phyloP scores from a whole-genome alignment of 2,329 filamentous ascomycete genomes.

The Aureobasidium sp. region DNA sequence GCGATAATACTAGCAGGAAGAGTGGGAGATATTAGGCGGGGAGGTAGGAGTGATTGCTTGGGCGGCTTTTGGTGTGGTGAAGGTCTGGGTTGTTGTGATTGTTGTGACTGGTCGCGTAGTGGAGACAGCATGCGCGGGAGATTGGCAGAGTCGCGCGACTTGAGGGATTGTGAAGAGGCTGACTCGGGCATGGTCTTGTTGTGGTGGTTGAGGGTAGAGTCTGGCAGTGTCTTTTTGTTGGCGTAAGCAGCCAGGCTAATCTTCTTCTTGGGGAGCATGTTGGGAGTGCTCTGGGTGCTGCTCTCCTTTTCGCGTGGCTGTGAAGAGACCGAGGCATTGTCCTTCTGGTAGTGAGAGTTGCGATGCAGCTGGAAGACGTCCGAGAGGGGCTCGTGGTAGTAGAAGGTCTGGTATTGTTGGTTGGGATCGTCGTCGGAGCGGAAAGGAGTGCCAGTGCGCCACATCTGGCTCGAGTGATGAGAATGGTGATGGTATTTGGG shows the following conservation, averaged over 20 bases:
- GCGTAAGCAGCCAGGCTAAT: constrained; percentile 57
- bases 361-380: constrained; percentile 16
- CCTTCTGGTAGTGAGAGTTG: constrained; percentile 29
- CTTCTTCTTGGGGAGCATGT: constrained; percentile 49
- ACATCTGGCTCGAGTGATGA: constrained; percentile 34
- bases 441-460: constrained; percentile 47
- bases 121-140: constrained; percentile 17
- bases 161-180: background rate
- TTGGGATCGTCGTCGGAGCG: constrained; percentile 46
- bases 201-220: constrained; percentile 34
- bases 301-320: constrained; percentile 1
- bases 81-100: constrained; percentile 4
- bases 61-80: background rate
- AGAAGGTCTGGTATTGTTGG: constrained; percentile 57
- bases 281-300: constrained; percentile 37
- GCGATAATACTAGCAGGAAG: constrained; percentile 50
- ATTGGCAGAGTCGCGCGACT: constrained; percentile 8
- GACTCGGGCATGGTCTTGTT: background rate
- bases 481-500: constrained; percentile 37
- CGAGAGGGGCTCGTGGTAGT: constrained; percentile 48
- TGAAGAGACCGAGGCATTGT: constrained; percentile 28
- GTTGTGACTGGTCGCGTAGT: constrained; percentile 1
- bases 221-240: constrained; percentile 47
- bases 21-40: constrained; percentile 49
- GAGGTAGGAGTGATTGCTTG: constrained; percentile 29